phyloP scores from a whole-genome alignment of 2,329 filamentous ascomycete genomes.

The Pseudocercospora macadamiae region DNA sequence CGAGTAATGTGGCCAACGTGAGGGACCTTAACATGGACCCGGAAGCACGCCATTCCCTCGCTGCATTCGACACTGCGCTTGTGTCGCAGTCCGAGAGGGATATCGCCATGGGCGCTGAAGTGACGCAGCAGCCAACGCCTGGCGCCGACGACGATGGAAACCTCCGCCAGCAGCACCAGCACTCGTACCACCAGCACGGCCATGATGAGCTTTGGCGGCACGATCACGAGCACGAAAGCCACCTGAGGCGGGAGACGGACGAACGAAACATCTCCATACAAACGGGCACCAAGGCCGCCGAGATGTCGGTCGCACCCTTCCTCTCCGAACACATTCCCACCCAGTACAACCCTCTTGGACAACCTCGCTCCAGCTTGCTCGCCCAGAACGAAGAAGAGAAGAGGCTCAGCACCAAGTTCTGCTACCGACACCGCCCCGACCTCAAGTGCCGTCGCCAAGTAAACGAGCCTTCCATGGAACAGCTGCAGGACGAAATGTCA shows the following conservation, averaged over 20 bases:
- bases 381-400: slow-evolving; percentile 35
- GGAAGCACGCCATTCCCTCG: slow-evolving; percentile 1
- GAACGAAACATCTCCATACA: slow-evolving; percentile 45
- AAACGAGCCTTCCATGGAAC: slow-evolving; percentile 94
- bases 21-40: not conserved
- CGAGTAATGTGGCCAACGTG: not conserved
- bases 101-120: not conserved
- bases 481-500: slow-evolving; percentile 85
- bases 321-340: slow-evolving; percentile 87
- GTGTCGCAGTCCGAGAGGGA: not conserved
- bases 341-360: slow-evolving; percentile 78
- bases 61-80: not conserved
- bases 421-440: slow-evolving; percentile 92
- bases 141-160: slow-evolving; percentile 1
- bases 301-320: slow-evolving; percentile 82
- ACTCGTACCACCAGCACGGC: slow-evolving; percentile 25
- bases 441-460: slow-evolving; percentile 90
- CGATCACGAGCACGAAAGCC: slow-evolving; percentile 39
- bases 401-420: slow-evolving; percentile 80
- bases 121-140: slow-evolving; percentile 1
- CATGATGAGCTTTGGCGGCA: slow-evolving; percentile 36
- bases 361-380: slow-evolving; percentile 10
- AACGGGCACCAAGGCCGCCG: slow-evolving; percentile 63
- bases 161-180: slow-evolving; percentile 23
- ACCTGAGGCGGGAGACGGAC: slow-evolving; percentile 30